These are phyloP conservation scores for Brettanomyces nanus DNA, from an alignment of 805 yeast species.

Conservation along the genomic window DNA sequence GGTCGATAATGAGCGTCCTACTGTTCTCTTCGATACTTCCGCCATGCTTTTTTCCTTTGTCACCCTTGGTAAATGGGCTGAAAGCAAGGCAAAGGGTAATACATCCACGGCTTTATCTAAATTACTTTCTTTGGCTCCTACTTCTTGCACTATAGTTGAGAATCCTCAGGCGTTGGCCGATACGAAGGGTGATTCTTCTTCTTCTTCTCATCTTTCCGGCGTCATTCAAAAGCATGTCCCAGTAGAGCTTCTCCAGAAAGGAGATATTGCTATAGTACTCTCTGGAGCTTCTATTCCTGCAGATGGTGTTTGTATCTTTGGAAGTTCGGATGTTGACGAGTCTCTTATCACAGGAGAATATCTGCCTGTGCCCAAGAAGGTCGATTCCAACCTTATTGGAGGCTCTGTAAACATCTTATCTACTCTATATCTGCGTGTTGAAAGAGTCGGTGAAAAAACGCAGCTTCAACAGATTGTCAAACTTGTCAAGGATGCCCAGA, in stretches of 20 bases:
- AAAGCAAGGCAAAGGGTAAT: slow-evolving; percentile 86
- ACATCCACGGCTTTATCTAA: slow-evolving; percentile 84
- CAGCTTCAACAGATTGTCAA: slow-evolving; percentile 81
- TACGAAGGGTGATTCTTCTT: not conserved
- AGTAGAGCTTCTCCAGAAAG: slow-evolving; percentile 67
- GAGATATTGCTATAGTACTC: slow-evolving; percentile 67
- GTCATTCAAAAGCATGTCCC: slow-evolving; percentile 43
- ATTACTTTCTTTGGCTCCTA: slow-evolving; percentile 73
- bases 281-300: slow-evolving; percentile 91
- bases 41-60: slow-evolving; percentile 81
- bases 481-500: slow-evolving; percentile 84
- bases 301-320: slow-evolving; percentile 75
- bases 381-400: slow-evolving; percentile 66
- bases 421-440: slow-evolving; percentile 58
- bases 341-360: slow-evolving; percentile 91
- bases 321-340: slow-evolving; percentile 82
- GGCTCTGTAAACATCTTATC: slow-evolving; percentile 87
- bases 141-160: slow-evolving; percentile 57
- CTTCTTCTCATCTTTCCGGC: slow-evolving; percentile 8
- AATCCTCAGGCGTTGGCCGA: slow-evolving; percentile 22
- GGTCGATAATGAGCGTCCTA: slow-evolving; percentile 46
- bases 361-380: slow-evolving; percentile 54
- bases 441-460: slow-evolving; percentile 72
- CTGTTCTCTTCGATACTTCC: slow-evolving; percentile 75
- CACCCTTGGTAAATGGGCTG: slow-evolving; percentile 84